Evolutionary conservation across 2,329 filamentous ascomycete species (phyloP).

Genomic region (Ceratocystis lukuohia): DNA sequence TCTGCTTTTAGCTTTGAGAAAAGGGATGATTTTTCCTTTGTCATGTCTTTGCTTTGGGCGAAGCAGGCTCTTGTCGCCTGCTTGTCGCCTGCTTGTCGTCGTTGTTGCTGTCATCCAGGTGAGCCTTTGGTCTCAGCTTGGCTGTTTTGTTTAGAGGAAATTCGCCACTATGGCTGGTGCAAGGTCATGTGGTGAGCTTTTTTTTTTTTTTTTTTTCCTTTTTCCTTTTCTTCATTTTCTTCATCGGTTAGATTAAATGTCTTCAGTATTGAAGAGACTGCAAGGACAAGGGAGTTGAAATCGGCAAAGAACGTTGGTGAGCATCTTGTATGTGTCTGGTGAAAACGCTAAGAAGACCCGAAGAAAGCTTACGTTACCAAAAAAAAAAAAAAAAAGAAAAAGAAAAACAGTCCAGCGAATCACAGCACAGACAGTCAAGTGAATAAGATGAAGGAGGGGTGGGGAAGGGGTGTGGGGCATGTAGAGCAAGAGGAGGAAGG

Average conservation of each 20-base stretch:
- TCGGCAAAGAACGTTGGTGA: neutral
- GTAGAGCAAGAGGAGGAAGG: neutral
- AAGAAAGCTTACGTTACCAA: neutral
- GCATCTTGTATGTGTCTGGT: neutral
- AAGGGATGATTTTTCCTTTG: neutral
- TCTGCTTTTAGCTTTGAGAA: neutral
- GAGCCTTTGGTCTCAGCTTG: neutral
- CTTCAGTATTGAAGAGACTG: neutral
- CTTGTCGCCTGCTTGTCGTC: no score
- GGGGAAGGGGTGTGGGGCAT: neutral
- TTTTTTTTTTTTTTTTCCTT: neutral
- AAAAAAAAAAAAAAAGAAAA: neutral
- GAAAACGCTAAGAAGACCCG: neutral
- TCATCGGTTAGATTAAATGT: neutral
- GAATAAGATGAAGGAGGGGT: neutral
- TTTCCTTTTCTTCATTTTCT: neutral
- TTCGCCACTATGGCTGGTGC: slow-evolving; percentile 3
- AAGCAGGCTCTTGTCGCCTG: neutral
- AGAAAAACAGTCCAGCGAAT: neutral
- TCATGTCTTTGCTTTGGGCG: neutral
- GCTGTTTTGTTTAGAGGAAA: neutral
- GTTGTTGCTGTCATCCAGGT: no score
- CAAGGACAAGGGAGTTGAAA: no score
- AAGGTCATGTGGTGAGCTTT: neutral
- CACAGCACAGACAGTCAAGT: neutral